phyloP scores from a whole-genome alignment of 75 land plant species.

The Sequoiadendron giganteum region DNA sequence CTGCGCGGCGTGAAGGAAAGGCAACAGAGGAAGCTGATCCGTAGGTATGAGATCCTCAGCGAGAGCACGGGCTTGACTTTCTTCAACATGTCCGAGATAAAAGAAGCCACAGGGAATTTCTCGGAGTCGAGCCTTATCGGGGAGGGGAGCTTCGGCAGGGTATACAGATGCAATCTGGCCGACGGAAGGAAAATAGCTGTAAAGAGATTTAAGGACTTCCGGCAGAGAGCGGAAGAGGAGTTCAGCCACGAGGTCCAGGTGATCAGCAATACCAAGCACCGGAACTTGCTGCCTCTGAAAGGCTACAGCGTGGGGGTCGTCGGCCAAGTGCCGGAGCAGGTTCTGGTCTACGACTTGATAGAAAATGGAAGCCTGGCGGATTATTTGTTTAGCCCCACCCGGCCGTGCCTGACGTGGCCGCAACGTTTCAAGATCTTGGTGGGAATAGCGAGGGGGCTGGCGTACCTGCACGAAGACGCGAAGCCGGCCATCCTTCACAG shows the following conservation, averaged over 20 bases:
- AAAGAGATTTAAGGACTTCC: constrained; percentile 16
- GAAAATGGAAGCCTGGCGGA: constrained; percentile 19
- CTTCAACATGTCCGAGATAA: constrained; percentile 35
- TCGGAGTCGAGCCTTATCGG: constrained; percentile 33
- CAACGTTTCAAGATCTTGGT: constrained; percentile 23
- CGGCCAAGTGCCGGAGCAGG: constrained; percentile 13
- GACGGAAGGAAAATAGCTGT: constrained; percentile 30
- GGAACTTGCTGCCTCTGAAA: constrained; percentile 21
- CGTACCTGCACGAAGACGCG: constrained; percentile 26
- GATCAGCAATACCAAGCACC: constrained; percentile 27
- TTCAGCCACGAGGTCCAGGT: constrained; percentile 36
- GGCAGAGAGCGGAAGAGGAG: constrained; percentile 19
- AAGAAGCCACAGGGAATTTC: constrained; percentile 25
- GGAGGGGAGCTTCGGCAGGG: constrained; percentile 47
- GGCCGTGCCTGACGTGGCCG: constrained; percentile 22
- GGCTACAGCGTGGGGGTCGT: constrained; percentile 22
- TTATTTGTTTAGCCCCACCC: constrained; percentile 11
- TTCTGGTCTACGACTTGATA: constrained; percentile 32
- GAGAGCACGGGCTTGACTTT: background rate
- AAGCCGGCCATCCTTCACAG: constrained; percentile 35
- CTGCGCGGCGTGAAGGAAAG: background rate
- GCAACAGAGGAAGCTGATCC: background rate
- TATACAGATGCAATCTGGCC: constrained; percentile 25
- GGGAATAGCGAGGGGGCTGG: constrained; percentile 30
- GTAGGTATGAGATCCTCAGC: background rate